Evolutionary conservation across 495 filamentous ascomycete species (phyloP), one percentile per base, ranked within the genome.

Genomic region (Daldinia vernicosa): DNA sequence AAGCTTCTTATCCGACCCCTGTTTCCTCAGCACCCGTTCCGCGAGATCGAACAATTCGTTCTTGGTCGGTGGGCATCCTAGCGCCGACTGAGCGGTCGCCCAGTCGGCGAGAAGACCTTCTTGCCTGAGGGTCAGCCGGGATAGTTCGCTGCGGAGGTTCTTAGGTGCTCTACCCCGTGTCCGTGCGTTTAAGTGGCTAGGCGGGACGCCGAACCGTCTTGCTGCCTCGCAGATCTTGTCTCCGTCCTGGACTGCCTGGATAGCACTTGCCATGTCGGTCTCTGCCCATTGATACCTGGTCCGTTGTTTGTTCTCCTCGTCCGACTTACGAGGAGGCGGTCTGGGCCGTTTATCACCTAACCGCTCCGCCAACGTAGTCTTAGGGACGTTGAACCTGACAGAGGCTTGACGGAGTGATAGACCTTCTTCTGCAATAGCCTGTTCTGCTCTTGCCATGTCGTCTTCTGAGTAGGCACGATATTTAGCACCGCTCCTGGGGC

Each of bases 51-150:
- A 72, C 8, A 72, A 14, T 55, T 72, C 60, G 28, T 69, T 55
- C 27, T 72, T 72, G 5, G 60, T 60, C 0, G 70, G 64, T 50
- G 70, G 70, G 6, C 60, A 64, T 3, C 70, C 70, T 1, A 72
- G 28, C 28, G 60, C 55, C 1, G 55, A 40, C 56, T 72, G 70
- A 28, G 61, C 70, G 12, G 33, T n/a, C 14, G 70, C 70, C 70
- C 70, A 72, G 6, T 72, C 60, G 0, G 70, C 70, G 4, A 72
- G 60, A 0, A 72, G 65, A 26, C 51, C 57, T 33, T 72, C 70
- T 28, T 72, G 70, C 1, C 57, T 30, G 6, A 72, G 45, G 9
- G 70, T 68, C 39, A 72, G 28, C 4, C 70, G 54, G 5, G 64
- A 60, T n/a, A 60, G 47, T 47, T 68, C 64, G 51, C 64, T 32